Conservation (phyloP, 306 rosid species). For the Casuarina cunninghamiana region DNA sequence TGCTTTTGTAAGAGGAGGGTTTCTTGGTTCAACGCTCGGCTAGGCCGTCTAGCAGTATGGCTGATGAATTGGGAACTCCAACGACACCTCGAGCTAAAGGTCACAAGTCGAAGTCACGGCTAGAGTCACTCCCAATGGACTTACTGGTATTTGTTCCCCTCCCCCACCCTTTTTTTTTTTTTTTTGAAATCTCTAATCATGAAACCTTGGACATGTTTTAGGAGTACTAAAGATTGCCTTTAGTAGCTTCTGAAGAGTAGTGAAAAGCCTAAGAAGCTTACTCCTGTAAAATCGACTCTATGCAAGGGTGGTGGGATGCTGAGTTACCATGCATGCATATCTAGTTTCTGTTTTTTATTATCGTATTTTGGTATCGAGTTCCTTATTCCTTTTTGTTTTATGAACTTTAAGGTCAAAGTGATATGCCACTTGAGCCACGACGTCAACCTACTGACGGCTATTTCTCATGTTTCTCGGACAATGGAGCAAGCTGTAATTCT, state of each 20-base stretch:
- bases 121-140: slow-evolving; percentile 85
- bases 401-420: slow-evolving; percentile 59
- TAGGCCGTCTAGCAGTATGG: no score
- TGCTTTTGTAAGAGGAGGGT: no score
- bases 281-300: no score
- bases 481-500: slow-evolving; percentile 78
- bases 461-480: slow-evolving; percentile 80
- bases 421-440: slow-evolving; percentile 77
- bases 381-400: slow-evolving; percentile 28
- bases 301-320: no score
- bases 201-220: background rate
- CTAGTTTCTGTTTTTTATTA: background rate
- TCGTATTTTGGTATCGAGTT: background rate
- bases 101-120: slow-evolving; percentile 50
- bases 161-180: no score
- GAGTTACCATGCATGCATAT: background rate
- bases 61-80: no score
- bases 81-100: no score
- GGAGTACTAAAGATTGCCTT: background rate
- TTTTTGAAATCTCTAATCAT: background rate
- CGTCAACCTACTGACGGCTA: slow-evolving; percentile 73
- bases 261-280: no score
- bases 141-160: slow-evolving; percentile 51
- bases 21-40: no score
- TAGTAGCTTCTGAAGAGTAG: no score